Evolutionary conservation across 257 asterid genomes (phyloP), one percentile per base, ranked within the genome.

Genomic region (Nicotiana benthamiana): DNA sequence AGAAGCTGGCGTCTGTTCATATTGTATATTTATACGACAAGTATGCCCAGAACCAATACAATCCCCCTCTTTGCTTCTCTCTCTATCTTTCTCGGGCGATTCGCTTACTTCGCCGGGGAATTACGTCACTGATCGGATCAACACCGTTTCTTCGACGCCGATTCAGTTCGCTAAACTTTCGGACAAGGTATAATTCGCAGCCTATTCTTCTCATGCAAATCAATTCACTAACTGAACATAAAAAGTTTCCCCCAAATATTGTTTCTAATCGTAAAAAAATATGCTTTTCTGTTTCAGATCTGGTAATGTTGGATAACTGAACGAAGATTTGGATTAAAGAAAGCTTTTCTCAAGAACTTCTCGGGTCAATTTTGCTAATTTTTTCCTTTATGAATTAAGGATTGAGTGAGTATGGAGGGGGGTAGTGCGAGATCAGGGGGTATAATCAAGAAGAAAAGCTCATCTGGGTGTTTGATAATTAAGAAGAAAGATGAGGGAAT

Each of bases 391-490:
- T 86, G 85, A 79, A 80, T 72, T 83, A 64, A 75, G 84, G 80
- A 83, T 80, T 60, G 67, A 82, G 80, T 60, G 67, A 83, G 80
- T 46, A 95, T 95, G 99, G 97, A 91, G 75, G 90, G 87, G 75
- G 90, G 87, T 82, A 75, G 93, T 83, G 77, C 86, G 30, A 86
- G 94, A 90, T 90, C 99, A 89, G 97, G 95, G 22, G 97, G 93
- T 61, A 89, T 91, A 83, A 75, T 93, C 86, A 95, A 93, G 91
- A 95, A 92, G 95, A 93, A 91, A 90, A 93, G 85, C 77, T 91
- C 98, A 62, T 93, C 99, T 15, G 97, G 98, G 82, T 93, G 98
- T 87, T 91, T 93, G 89, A 91, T 95, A 64, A 91, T 95, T 16
- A 95, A 92, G 86, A 95, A 90, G 85, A 91, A 92, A 83, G 90